phyloP scores from a whole-genome alignment of 495 filamentous ascomycete species.

The Xylona heveae region DNA sequence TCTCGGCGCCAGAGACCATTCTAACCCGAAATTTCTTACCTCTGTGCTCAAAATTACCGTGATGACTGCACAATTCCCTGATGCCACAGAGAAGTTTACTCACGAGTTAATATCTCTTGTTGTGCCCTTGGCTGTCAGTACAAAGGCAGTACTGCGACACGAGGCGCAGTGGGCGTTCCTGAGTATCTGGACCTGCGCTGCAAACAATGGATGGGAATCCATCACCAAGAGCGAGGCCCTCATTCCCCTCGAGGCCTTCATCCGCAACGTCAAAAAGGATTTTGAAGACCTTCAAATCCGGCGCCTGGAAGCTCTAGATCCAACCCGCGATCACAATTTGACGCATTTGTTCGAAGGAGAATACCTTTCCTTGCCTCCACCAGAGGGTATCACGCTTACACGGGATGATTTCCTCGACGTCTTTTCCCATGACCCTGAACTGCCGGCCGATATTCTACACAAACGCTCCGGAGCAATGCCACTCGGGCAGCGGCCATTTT shows the following conservation, averaged over 20 bases:
- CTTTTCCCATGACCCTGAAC: neutral
- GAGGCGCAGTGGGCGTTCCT: constrained; percentile 25
- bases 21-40: constrained; percentile 19
- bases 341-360: constrained; percentile 9
- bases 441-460: neutral
- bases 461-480: neutral
- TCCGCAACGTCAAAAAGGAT: too few relatives aligned
- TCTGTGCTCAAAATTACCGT: constrained; percentile 20
- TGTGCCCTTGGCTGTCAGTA: constrained; percentile 14
- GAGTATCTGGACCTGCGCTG: too few relatives aligned
- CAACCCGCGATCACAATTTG: constrained; percentile 8
- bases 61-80: constrained; percentile 12
- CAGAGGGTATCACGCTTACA: constrained; percentile 8
- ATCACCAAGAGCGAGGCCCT: too few relatives aligned
- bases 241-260: too few relatives aligned
- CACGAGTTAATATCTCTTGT: constrained; percentile 11
- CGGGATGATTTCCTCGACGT: constrained; percentile 6
- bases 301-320: too few relatives aligned
- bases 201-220: too few relatives aligned
- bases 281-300: too few relatives aligned
- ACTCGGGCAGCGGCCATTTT: too few relatives aligned
- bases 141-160: constrained; percentile 18
- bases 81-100: constrained; percentile 6
- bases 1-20: constrained; percentile 10
- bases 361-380: constrained; percentile 7